phyloP scores from a whole-genome alignment of 768 basidiomycete species.

The Pholiota microspora region DNA sequence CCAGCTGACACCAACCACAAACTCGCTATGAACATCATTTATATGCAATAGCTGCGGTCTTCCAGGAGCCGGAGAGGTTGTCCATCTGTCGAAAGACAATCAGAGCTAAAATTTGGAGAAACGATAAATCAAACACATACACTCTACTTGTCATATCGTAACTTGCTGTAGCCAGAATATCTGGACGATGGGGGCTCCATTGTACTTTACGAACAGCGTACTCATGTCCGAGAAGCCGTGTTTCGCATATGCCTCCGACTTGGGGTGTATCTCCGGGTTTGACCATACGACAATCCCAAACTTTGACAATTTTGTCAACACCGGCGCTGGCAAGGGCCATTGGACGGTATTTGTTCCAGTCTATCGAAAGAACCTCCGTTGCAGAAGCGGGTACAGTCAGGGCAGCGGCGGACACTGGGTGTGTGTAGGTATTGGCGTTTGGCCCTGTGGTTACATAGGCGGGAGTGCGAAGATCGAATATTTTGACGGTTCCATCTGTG shows the following conservation, averaged over 20 bases:
- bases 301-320: constrained; percentile 57
- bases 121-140: constrained; percentile 45
- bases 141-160: constrained; percentile 91
- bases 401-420: constrained; percentile 66
- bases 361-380: constrained; percentile 76
- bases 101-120: neutral
- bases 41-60: constrained; percentile 60
- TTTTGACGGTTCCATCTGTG: constrained; percentile 78
- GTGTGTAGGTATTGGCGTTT: constrained; percentile 54
- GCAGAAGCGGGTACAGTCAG: constrained; percentile 77
- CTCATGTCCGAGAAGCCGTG: constrained; percentile 77
- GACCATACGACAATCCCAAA: constrained; percentile 92
- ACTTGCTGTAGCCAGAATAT: constrained; percentile 58
- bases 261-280: constrained; percentile 49
- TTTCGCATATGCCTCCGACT: constrained; percentile 73
- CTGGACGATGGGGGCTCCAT: constrained; percentile 81
- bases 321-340: constrained; percentile 74
- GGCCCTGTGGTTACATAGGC: constrained; percentile 53
- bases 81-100: constrained; percentile 55
- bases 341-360: constrained; percentile 93
- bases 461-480: constrained; percentile 66
- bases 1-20: constrained; percentile 91
- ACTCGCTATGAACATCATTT: constrained; percentile 90
- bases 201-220: constrained; percentile 88
- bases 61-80: constrained; percentile 51